Evolutionary conservation across 306 rosid species (phyloP).

Genomic region (Lupinus albus): DNA sequence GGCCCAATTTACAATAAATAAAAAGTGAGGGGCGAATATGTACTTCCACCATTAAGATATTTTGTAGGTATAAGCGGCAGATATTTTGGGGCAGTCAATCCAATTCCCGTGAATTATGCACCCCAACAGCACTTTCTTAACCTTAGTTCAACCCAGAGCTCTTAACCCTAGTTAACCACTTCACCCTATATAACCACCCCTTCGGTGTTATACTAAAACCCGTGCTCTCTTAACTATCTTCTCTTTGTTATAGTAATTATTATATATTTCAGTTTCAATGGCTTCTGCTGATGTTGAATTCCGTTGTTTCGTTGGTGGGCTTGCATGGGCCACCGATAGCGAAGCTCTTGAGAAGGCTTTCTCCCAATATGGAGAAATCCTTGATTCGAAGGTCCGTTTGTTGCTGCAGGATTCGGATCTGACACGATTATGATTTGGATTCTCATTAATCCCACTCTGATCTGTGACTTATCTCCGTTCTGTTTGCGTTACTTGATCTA

Average conservation of each 20-base stretch:
- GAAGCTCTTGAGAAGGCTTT: slow-evolving; percentile 65
- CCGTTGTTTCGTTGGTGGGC: slow-evolving; percentile 93
- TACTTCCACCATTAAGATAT: too few species aligned
- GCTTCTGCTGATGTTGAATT: slow-evolving; percentile 68
- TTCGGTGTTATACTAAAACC: too few species aligned
- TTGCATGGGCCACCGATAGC: slow-evolving; percentile 90
- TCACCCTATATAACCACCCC: slow-evolving; percentile 46
- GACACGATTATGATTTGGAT: slow-evolving; percentile 55
- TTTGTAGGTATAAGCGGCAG: too few species aligned
- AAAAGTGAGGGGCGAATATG: too few species aligned
- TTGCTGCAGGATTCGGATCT: slow-evolving; percentile 75
- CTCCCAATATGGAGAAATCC: slow-evolving; percentile 58
- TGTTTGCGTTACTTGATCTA: slow-evolving; percentile 75
- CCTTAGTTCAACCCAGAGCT: slow-evolving; percentile 28
- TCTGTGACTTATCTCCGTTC: slow-evolving; percentile 54
- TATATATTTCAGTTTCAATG: too few species aligned
- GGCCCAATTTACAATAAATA: too few species aligned
- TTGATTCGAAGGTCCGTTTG: slow-evolving; percentile 98
- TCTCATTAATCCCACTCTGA: slow-evolving; percentile 51
- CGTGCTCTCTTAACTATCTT: too few species aligned
- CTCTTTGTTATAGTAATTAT: too few species aligned
- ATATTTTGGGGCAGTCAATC: too few species aligned
- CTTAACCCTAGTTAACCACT: slow-evolving; percentile 50
- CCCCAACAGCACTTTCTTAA: too few species aligned
- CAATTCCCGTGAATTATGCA: too few species aligned